Evolutionary conservation across 2,329 filamentous ascomycete species (phyloP).

Genomic region (Monilinia fructigena): DNA sequence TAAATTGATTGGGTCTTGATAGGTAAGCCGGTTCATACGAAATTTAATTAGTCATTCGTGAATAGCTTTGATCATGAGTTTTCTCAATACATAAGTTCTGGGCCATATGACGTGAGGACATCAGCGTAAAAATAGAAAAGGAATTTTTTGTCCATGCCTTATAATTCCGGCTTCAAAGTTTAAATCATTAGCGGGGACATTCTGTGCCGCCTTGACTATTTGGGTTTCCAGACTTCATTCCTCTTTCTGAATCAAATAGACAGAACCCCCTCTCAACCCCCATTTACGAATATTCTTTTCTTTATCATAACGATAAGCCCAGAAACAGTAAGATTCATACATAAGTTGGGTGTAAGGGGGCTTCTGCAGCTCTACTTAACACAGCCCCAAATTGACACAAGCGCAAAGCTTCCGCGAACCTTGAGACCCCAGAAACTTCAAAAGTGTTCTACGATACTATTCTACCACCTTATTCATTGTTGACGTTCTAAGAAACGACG

Average conservation of each 20-base stretch:
- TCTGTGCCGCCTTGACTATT: slow-evolving; percentile 21
- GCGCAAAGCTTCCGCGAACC: slow-evolving; percentile 24
- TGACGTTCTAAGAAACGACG: slow-evolving; percentile 39
- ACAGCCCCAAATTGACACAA: slow-evolving; percentile 24
- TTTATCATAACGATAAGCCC: slow-evolving; percentile 19
- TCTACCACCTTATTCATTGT: slow-evolving; percentile 32
- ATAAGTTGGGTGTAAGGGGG: slow-evolving; percentile 15
- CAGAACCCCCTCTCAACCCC: slow-evolving; percentile 11
- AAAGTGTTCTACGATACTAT: slow-evolving; percentile 23
- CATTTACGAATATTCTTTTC: slow-evolving; percentile 18
- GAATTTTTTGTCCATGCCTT: background rate
- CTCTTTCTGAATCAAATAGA: slow-evolving; percentile 14
- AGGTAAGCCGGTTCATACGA: background rate
- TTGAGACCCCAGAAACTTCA: slow-evolving; percentile 20
- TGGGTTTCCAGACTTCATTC: slow-evolving; percentile 18
- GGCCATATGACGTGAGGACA: slow-evolving; percentile 1
- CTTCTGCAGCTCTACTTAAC: slow-evolving; percentile 20
- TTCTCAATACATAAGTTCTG: background rate
- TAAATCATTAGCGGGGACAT: slow-evolving; percentile 22
- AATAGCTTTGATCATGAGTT: background rate
- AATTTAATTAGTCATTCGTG: background rate
- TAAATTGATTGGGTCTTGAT: background rate
- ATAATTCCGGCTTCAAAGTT: background rate
- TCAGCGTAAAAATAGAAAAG: slow-evolving; percentile 10
- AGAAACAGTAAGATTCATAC: slow-evolving; percentile 9